Evolutionary conservation across 768 basidiomycete genomes (phyloP).

Genomic region (Mycena sanguinolenta): DNA sequence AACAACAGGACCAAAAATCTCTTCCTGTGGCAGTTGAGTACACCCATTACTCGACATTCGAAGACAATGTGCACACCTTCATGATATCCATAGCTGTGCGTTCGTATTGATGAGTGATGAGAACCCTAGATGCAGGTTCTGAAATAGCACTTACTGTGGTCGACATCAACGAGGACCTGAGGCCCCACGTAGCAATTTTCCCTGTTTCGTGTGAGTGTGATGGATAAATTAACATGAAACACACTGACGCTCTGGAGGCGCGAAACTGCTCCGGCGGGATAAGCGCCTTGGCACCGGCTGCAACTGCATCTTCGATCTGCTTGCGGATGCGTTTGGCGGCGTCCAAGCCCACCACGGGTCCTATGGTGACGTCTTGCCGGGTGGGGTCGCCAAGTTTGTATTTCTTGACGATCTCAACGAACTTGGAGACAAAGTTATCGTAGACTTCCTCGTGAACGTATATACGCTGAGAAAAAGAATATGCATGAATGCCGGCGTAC

Average conservation of each 20-base stretch:
- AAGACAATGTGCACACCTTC: slow-evolving; percentile 64
- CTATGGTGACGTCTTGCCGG: slow-evolving; percentile 78
- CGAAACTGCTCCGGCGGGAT: slow-evolving; percentile 78
- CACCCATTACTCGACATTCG: background rate
- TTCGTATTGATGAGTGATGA: background rate
- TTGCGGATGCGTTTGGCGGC: slow-evolving; percentile 89
- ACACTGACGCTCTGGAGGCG: slow-evolving; percentile 74
- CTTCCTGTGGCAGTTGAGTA: slow-evolving; percentile 63
- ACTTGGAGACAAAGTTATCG: slow-evolving; percentile 82
- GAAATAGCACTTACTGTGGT: slow-evolving; percentile 75
- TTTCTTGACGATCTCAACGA: slow-evolving; percentile 80
- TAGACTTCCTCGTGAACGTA: slow-evolving; percentile 92
- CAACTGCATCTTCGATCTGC: slow-evolving; percentile 91
- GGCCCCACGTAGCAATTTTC: slow-evolving; percentile 92
- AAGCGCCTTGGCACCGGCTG: slow-evolving; percentile 83
- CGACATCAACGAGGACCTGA: slow-evolving; percentile 89
- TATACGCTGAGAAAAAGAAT: slow-evolving; percentile 70
- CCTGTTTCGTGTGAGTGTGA: slow-evolving; percentile 49
- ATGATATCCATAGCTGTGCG: slow-evolving; percentile 89
- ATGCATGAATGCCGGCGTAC: too few relatives aligned
- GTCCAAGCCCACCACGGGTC: slow-evolving; percentile 92
- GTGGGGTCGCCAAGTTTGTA: slow-evolving; percentile 93
- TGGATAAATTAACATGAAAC: background rate
- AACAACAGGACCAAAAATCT: slow-evolving; percentile 94
- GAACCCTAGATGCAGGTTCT: slow-evolving; percentile 16